Conservation (phyloP, 208 protist genomes). For the Acanthamoeba triangularis region DNA sequence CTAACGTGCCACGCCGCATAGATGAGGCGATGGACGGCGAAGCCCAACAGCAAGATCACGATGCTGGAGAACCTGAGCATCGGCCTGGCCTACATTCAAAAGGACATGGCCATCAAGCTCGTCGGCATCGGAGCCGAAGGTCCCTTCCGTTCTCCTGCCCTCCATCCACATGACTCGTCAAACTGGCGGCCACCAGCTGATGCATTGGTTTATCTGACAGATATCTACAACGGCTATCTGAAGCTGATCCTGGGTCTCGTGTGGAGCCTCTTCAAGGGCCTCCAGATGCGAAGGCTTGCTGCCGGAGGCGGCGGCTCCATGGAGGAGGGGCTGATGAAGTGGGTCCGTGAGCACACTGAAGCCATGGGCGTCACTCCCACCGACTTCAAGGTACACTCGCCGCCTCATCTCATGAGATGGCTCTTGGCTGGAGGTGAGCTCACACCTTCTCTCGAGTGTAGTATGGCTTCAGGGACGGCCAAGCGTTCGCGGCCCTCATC, state of each 20-base stretch:
- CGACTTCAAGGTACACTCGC: neutral
- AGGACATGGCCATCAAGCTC: constrained; percentile 8
- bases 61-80: constrained; percentile 34
- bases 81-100: neutral
- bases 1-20: neutral
- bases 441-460: neutral
- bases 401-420: neutral
- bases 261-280: constrained; percentile 4
- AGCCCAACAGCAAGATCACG: constrained; percentile 4
- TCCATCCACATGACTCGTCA: neutral
- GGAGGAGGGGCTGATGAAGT: neutral
- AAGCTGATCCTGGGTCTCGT: constrained; percentile 13
- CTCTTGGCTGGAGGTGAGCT: neutral
- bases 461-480: neutral
- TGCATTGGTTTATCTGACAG: neutral
- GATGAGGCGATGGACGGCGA: neutral
- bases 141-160: neutral
- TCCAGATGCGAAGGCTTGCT: neutral
- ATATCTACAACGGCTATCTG: neutral
- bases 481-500: constrained; percentile 3
- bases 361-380: neutral
- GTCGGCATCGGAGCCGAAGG: neutral
- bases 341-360: neutral
- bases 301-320: neutral
- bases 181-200: too few species aligned